Evolutionary conservation across 1,139 yeast species (phyloP).

Genomic region (Hansenula sp.): DNA sequence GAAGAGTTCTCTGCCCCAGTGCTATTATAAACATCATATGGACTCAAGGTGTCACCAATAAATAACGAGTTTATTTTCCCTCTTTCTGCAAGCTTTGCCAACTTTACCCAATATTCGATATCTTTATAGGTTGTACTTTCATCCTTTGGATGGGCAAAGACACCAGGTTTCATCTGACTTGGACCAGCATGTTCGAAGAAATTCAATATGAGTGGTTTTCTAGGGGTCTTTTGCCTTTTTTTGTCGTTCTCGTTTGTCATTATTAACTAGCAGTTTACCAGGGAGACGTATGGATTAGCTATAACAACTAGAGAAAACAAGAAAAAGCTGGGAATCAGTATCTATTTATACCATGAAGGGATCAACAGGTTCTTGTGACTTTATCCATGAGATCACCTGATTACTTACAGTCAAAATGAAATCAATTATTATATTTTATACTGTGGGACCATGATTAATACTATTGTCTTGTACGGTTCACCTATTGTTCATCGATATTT

Average conservation of each 20-base stretch:
- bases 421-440: no score
- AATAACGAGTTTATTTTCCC: conserved; percentile 42
- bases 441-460: no score
- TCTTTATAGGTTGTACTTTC: conserved; percentile 30
- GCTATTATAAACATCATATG: conserved; percentile 39
- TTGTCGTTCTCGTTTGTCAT: conserved; percentile 7
- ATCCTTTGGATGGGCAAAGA: conserved; percentile 39
- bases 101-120: conserved; percentile 38
- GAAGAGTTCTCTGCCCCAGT: conserved; percentile 18
- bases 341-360: no score
- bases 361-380: no score
- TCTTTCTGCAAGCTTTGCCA: conserved; percentile 37
- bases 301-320: no score
- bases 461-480: not conserved
- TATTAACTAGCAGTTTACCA: not conserved
- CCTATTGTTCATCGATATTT: not conserved
- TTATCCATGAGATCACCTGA: no score
- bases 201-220: conserved; percentile 30
- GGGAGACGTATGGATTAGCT: no score
- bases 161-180: conserved; percentile 33
- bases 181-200: conserved; percentile 38
- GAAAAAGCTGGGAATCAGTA: no score
- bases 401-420: no score
- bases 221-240: not conserved
- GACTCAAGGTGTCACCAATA: conserved; percentile 42